Conservation (phyloP, 345 rosid species). For the Eucalyptus tenuipes region DNA sequence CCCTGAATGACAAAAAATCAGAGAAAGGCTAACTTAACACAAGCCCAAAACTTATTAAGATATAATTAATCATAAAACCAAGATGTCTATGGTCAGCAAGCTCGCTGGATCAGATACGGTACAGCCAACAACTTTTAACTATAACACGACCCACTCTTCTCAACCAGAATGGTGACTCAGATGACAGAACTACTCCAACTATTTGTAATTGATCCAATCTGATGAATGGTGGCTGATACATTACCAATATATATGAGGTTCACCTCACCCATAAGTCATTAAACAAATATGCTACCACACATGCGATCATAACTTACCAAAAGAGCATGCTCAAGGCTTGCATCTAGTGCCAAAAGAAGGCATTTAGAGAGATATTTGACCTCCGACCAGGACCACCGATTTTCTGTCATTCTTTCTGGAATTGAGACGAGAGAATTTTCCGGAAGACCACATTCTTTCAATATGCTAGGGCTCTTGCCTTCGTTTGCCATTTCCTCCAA, state of each 20-base stretch:
- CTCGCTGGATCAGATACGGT: neutral
- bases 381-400: slow-evolving; percentile 85
- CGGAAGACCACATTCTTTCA: slow-evolving; percentile 79
- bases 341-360: slow-evolving; percentile 92
- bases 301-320: slow-evolving; percentile 47
- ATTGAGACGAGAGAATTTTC: slow-evolving; percentile 44
- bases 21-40: neutral
- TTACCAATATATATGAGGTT: neutral
- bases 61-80: neutral
- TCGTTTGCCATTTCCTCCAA: slow-evolving; percentile 95
- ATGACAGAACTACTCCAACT: neutral
- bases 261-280: neutral
- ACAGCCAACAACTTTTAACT: neutral
- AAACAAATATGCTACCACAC: neutral
- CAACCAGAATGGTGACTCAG: neutral
- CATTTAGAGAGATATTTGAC: slow-evolving; percentile 69
- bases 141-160: neutral
- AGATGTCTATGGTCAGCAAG: neutral
- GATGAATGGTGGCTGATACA: neutral
- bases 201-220: neutral
- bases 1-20: slow-evolving; percentile 27
- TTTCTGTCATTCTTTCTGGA: slow-evolving; percentile 53
- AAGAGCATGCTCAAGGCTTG: slow-evolving; percentile 90
- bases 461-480: slow-evolving; percentile 40
- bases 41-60: neutral